Evolutionary conservation across 768 basidiomycete species (phyloP).

Genomic region (Tulasnella sp.): DNA sequence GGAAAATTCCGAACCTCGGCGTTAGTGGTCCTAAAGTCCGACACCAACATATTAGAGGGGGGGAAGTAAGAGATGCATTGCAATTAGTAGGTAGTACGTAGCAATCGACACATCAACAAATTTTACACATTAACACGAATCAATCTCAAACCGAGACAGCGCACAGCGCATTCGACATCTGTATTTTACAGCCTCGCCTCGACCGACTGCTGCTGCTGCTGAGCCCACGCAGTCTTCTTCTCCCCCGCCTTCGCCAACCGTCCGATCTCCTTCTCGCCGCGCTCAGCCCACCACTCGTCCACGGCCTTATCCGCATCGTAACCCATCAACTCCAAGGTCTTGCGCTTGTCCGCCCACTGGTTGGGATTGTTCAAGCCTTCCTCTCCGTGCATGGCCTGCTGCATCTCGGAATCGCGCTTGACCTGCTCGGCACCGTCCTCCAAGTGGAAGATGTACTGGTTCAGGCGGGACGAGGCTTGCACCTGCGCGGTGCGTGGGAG

Average conservation of each 20-base stretch:
- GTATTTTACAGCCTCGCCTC: not conserved
- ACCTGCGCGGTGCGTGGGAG: conserved; percentile 38
- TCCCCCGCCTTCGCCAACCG: not conserved
- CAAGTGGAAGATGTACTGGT: conserved; percentile 45
- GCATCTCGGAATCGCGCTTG: conserved; percentile 41
- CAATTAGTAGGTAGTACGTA: too few relatives aligned
- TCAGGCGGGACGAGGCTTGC: conserved; percentile 38
- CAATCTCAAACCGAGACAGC: too few relatives aligned
- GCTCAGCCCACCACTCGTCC: conserved; percentile 12
- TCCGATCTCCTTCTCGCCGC: conserved; percentile 14
- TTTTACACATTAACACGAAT: too few relatives aligned
- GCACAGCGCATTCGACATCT: too few relatives aligned
- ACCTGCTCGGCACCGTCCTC: conserved; percentile 43
- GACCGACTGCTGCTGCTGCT: too few relatives aligned
- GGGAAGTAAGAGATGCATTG: too few relatives aligned
- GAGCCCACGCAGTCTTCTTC: not conserved
- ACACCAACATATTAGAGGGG: too few relatives aligned
- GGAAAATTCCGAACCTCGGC: too few relatives aligned
- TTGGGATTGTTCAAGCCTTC: conserved; percentile 32
- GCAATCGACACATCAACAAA: too few relatives aligned
- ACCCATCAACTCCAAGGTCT: conserved; percentile 37
- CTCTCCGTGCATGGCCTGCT: conserved; percentile 31
- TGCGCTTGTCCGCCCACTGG: conserved; percentile 46
- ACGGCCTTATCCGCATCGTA: conserved; percentile 16
- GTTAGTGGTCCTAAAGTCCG: too few relatives aligned